A percentile compares a stretch with the other conserved stretches of the same genome.
Evolutionary conservation across 768 basidiomycete genomes (phyloP).

Genomic region (Lentinula sp.): DNA sequence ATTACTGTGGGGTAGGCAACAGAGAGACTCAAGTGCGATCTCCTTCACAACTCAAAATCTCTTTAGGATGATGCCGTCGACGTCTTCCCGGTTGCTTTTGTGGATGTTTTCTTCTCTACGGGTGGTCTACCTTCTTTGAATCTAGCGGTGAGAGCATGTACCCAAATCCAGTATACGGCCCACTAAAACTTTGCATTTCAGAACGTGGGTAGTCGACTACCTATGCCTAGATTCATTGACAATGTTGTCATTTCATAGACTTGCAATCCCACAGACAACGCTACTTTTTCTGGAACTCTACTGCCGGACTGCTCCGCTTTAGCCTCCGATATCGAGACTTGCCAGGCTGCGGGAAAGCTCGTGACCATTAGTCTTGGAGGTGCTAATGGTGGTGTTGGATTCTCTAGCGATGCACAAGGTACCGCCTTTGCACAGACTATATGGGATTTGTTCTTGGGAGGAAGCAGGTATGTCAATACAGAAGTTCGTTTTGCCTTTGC

Average conservation of each 20-base stretch:
- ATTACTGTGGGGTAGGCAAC: constrained; percentile 1
- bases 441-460: constrained; percentile 70
- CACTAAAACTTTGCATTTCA: neutral
- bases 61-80: constrained; percentile 59
- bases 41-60: too few species aligned
- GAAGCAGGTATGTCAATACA: constrained; percentile 20
- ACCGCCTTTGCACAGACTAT: constrained; percentile 56
- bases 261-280: constrained; percentile 53
- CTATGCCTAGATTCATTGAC: neutral
- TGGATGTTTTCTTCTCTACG: constrained; percentile 58
- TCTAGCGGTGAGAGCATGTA: constrained; percentile 42
- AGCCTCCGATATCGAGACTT: constrained; percentile 54
- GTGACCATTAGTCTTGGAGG: constrained; percentile 55
- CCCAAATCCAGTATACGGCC: neutral
- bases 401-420: constrained; percentile 53
- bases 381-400: constrained; percentile 55
- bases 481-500: neutral
- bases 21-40: neutral
- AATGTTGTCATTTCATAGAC: constrained; percentile 28
- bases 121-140: constrained; percentile 61
- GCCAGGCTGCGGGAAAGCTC: constrained; percentile 62
- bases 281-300: constrained; percentile 54
- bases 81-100: constrained; percentile 64
- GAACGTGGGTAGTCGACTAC: neutral
- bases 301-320: constrained; percentile 59